These are phyloP conservation scores for Xylariaceae sp. DNA, from an alignment of 2,329 filamentous ascomycete species.

Conservation along the genomic window DNA sequence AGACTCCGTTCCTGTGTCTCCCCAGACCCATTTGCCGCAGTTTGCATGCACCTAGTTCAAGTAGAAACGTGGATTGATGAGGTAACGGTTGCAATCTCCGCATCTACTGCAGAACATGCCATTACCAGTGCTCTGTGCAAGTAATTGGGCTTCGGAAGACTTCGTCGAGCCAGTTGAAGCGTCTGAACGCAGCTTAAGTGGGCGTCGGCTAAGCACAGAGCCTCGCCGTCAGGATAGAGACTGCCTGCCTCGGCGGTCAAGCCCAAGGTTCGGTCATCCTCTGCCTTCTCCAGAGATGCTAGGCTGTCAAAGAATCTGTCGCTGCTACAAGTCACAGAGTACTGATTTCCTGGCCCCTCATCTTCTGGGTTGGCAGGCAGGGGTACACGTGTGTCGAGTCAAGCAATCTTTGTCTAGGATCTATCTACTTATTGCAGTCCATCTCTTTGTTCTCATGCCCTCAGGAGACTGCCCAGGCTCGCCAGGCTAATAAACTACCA, in stretches of 20 bases:
- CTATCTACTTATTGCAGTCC: constrained; percentile 30
- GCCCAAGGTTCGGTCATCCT: constrained; percentile 23
- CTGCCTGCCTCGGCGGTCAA: constrained; percentile 30
- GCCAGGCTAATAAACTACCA: constrained; percentile 26
- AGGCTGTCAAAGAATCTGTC: constrained; percentile 18
- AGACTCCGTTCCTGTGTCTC: constrained; percentile 32
- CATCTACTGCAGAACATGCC: constrained; percentile 28
- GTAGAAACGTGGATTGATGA: constrained; percentile 34
- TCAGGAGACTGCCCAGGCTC: constrained; percentile 34
- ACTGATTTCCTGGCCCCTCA: constrained; percentile 9
- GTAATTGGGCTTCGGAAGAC: constrained; percentile 33
- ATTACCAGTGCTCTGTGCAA: constrained; percentile 20
- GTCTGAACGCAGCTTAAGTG: constrained; percentile 22
- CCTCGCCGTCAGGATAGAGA: constrained; percentile 26
- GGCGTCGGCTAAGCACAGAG: constrained; percentile 36
- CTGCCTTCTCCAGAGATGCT: constrained; percentile 22
- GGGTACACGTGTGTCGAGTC: constrained; percentile 55
- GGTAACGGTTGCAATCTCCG: constrained; percentile 39
- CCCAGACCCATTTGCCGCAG: constrained; percentile 36
- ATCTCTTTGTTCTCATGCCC: constrained; percentile 45
- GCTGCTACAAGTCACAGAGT: constrained; percentile 17
- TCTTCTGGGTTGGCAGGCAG: constrained; percentile 24
- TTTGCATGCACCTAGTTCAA: constrained; percentile 38
- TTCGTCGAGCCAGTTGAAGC: constrained; percentile 18
- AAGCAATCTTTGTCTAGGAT: constrained; percentile 38